Conservation (phyloP, 345 rosid species). For the Eucalyptus tenuipes region DNA sequence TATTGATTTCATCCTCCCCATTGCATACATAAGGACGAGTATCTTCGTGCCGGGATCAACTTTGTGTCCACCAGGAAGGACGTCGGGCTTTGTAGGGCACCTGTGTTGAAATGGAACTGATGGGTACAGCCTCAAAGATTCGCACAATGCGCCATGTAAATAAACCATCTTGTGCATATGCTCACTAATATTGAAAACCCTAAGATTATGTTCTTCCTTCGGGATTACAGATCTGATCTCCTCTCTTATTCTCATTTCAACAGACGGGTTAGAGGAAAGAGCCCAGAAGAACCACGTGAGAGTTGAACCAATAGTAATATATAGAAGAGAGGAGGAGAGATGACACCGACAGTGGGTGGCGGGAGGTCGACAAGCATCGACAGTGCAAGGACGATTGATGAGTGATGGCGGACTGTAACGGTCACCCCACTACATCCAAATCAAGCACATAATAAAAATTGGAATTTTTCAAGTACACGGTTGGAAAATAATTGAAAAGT, state of each 20-base stretch:
- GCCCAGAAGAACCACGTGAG: conserved; percentile 50
- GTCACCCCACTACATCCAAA: no score
- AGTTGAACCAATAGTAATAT: neutral
- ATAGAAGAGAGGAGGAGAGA: neutral
- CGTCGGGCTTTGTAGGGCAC: neutral
- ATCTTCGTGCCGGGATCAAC: neutral
- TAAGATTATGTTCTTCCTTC: neutral
- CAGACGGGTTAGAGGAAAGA: conserved; percentile 10
- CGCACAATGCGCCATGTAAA: conserved; percentile 19
- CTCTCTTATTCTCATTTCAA: conserved; percentile 21
- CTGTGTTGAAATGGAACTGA: conserved; percentile 14
- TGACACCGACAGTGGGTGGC: no score
- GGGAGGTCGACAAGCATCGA: no score
- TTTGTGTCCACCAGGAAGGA: conserved; percentile 25
- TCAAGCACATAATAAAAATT: no score
- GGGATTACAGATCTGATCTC: conserved; percentile 15
- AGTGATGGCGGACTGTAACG: no score
- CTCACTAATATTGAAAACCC: neutral
- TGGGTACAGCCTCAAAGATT: conserved; percentile 22
- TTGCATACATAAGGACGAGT: neutral
- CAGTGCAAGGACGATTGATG: no score
- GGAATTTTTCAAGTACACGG: no score
- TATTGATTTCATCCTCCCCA: conserved; percentile 14
- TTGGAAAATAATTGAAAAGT: no score
- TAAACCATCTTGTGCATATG: conserved; percentile 5